Evolutionary conservation across 371 early-diverging fungal genomes (phyloP).

Genomic region (Amoeboradix gromovi): DNA sequence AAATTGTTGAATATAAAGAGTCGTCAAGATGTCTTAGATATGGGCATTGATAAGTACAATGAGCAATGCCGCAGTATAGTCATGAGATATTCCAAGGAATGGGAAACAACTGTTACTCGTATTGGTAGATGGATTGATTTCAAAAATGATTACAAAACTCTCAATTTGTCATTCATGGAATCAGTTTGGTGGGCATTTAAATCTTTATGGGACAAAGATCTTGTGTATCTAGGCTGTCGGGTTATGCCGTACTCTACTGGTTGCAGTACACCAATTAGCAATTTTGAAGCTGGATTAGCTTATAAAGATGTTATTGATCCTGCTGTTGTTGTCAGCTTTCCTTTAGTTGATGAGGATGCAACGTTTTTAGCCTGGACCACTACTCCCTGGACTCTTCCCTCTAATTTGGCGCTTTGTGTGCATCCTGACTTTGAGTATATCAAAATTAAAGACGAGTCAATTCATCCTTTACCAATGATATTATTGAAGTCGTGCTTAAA

Average conservation of each 20-base stretch:
- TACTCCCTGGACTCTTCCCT: constrained; percentile 99
- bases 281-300: constrained; percentile 97
- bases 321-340: constrained; percentile 86
- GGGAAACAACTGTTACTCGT: constrained; percentile 86
- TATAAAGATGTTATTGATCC: constrained; percentile 98
- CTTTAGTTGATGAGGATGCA: constrained; percentile 49
- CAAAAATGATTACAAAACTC: constrained; percentile 95
- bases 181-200: constrained; percentile 98
- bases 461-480: constrained; percentile 12
- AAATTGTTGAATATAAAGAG: constrained; percentile 78
- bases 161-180: constrained; percentile 89
- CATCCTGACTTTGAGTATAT: constrained; percentile 78
- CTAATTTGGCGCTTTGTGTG: constrained; percentile 80
- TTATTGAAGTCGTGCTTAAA: constrained; percentile 53
- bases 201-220: constrained; percentile 76
- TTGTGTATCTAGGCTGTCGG: constrained; percentile 86
- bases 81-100: constrained; percentile 85
- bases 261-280: constrained; percentile 86
- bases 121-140: constrained; percentile 99
- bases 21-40: constrained; percentile 62
- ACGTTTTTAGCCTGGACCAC: constrained; percentile 95
- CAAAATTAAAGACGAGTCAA: constrained; percentile 48
- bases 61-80: constrained; percentile 94
- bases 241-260: constrained; percentile 98
- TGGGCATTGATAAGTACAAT: constrained; percentile 98